These are phyloP conservation scores for Saxophila tyrrhenica DNA, from an alignment of 495 filamentous ascomycete genomes.

Conservation along the genomic window DNA sequence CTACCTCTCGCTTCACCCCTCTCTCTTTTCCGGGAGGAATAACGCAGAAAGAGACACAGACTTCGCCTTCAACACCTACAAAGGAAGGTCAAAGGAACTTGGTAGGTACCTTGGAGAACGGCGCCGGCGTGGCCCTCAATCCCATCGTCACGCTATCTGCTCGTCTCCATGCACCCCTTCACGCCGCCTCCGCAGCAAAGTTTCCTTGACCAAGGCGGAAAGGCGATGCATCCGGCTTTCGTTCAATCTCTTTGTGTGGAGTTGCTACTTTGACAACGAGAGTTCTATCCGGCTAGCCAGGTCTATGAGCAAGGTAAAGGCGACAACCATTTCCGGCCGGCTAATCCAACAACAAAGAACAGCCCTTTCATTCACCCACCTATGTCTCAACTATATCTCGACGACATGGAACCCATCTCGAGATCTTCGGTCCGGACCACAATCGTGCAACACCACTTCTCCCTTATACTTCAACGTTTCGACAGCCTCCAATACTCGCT, in stretches of 20 bases:
- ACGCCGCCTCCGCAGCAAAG: background rate
- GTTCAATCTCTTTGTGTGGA: background rate
- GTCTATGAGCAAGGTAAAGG: background rate
- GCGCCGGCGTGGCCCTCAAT: background rate
- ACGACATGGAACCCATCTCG: background rate
- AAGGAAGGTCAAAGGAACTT: background rate
- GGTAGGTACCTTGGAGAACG: background rate
- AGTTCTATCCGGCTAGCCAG: background rate
- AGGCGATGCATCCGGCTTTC: background rate
- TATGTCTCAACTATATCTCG: background rate
- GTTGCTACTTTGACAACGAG: background rate
- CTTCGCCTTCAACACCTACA: background rate
- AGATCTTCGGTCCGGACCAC: background rate
- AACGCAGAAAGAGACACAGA: background rate
- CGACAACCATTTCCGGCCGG: background rate
- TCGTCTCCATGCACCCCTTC: background rate
- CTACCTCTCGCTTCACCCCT: too few relatives aligned
- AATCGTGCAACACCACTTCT: background rate
- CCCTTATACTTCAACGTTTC: background rate
- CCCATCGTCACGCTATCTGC: background rate
- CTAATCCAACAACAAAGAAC: background rate
- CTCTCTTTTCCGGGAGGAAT: too few relatives aligned
- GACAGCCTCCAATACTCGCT: background rate
- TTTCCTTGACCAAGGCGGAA: background rate
- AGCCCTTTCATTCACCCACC: too few relatives aligned